Conservation (phyloP, 345 rosid genomes). For the Microcos paniculata region DNA sequence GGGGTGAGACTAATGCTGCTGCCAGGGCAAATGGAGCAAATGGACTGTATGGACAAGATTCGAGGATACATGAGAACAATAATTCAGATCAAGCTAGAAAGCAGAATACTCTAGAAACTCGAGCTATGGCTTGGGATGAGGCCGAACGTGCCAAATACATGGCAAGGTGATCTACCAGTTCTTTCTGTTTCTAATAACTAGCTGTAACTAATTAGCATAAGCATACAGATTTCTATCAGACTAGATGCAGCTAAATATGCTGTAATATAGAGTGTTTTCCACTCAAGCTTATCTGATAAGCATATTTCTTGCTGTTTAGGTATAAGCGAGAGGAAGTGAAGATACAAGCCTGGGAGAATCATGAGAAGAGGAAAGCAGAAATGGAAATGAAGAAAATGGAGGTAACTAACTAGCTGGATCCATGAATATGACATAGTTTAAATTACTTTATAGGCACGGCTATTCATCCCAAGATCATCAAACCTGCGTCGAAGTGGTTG, state of each 20-base stretch:
- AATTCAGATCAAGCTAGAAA: conserved; percentile 34
- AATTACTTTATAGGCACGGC: background rate
- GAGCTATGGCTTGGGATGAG: conserved; percentile 91
- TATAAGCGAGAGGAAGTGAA: conserved; percentile 91
- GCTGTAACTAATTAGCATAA: background rate
- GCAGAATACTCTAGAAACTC: conserved; percentile 56
- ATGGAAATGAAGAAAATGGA: conserved; percentile 92
- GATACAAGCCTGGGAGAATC: conserved; percentile 97
- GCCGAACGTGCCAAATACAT: conserved; percentile 88
- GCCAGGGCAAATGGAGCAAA: conserved; percentile 16
- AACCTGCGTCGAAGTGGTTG: background rate
- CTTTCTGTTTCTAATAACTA: background rate
- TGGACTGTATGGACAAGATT: background rate
- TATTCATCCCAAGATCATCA: background rate
- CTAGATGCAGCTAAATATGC: background rate
- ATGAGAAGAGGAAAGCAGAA: conserved; percentile 90
- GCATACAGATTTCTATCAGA: conserved; percentile 1
- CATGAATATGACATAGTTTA: background rate
- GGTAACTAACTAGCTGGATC: conserved; percentile 38
- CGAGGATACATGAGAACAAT: conserved; percentile 19
- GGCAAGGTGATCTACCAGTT: conserved; percentile 59
- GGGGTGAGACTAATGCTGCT: conserved; percentile 23
- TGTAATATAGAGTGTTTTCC: conserved; percentile 1
- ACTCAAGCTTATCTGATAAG: conserved; percentile 3
- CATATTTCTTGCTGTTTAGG: conserved; percentile 34